Base-by-base conservation (phyloP, 2,329 filamentous ascomycete genomes). In the Graphiopsis chlorocephala region DNA sequence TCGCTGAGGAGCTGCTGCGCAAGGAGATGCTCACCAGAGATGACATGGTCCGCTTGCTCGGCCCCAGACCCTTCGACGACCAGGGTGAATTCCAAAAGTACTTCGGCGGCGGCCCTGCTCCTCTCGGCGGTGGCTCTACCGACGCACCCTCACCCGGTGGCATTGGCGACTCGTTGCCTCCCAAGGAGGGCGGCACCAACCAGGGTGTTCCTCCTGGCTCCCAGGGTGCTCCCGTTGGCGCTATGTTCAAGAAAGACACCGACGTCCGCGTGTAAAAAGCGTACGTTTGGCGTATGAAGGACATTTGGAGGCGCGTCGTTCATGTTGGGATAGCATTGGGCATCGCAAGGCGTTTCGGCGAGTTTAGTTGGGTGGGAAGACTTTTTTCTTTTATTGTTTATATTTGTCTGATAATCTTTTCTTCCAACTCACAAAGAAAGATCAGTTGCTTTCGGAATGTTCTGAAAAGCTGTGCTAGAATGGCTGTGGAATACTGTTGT, bases 11-110 rank as follows among this genome's bases (percentile, higher is more conserved):
- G 80, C 82, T 99, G 65, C 83, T 99, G 68, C 86, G 83, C 73
- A 97, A 97, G 85, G 95, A 99, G 81, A 89, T 97, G 72, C 85
- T 99, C 25, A 88, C 89, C 35, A 86, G 95, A 64, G 95, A 99
- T 73, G 95, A 99, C 78, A 90, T 98, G 86, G 88, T 98, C 59
- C 85, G 95, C 29, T 82, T 99, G 64, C 83, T 99, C 28, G 95
- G 95, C 25, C 89, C 89, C 55, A 82, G 95, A 69, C 92, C 92
- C 15, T 98, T 91, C 72, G 89, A 90, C 47, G 94, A 98, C 72
- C 84, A 86, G 66, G 89, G 91, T 72, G 93, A 98, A 74, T 98
- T 99, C 79, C 84, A 89, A 73, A 97, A 97, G 83, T 99, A 96
- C 82, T 99, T 99, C 78, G 77, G 77, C 14, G 78, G 79, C 29